Percentiles rank a stretch among this genome's conserved stretches.
Conservation (phyloP, 2,329 filamentous ascomycete species). For the Epichloe glyceriae region DNA sequence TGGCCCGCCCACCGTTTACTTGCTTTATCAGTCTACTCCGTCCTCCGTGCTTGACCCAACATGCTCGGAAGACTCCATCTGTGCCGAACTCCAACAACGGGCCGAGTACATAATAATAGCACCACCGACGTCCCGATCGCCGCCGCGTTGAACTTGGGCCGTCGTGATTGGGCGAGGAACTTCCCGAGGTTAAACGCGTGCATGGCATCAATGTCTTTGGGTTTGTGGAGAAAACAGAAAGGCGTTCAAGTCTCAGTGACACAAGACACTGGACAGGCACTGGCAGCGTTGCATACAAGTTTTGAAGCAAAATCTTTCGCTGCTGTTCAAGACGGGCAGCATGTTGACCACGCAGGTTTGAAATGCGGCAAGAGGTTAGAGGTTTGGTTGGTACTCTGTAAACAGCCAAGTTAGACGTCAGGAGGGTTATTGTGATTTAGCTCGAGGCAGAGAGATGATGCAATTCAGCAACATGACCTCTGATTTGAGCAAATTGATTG, state of each 20-base stretch:
- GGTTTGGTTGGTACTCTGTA: no score
- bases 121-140: background rate
- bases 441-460: background rate
- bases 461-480: background rate
- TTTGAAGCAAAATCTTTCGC: no score
- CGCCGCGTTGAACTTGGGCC: background rate
- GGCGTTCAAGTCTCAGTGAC: background rate
- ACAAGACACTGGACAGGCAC: background rate
- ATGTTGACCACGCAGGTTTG: no score
- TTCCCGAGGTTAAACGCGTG: background rate
- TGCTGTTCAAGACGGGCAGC: no score
- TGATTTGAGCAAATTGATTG: no score
- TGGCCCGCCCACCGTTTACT: background rate
- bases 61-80: background rate
- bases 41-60: background rate
- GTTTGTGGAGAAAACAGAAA: background rate
- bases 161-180: background rate
- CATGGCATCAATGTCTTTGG: background rate
- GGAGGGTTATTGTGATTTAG: no score
- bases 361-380: no score
- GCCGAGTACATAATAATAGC: background rate
- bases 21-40: background rate
- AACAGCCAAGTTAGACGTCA: no score
- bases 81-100: background rate
- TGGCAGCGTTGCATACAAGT: background rate